Percentiles rank a stretch among this genome's conserved stretches.
These are phyloP conservation scores for Saccharomycopsis synnaedendra DNA, from an alignment of 805 yeast genomes.

Conservation along the genomic window DNA sequence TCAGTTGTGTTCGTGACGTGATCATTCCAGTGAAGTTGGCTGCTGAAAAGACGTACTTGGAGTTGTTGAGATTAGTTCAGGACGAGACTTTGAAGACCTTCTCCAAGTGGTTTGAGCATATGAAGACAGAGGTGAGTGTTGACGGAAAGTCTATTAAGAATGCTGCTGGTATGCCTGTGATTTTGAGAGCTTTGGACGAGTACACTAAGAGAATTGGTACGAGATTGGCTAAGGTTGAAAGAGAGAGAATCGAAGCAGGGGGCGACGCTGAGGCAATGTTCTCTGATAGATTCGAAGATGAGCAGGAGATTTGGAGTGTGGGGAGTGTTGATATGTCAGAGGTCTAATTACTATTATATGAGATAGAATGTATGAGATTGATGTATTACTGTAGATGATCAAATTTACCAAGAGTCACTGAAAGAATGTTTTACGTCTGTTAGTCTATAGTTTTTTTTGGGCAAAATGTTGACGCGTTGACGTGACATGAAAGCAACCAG, in stretches of 20 bases:
- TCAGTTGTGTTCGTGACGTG: constrained; percentile 76
- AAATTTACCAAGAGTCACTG: no score
- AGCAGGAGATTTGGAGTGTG: constrained; percentile 78
- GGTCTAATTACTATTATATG: background rate
- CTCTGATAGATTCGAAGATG: constrained; percentile 81
- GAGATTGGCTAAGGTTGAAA: constrained; percentile 75
- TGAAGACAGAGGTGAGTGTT: constrained; percentile 22
- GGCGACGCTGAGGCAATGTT: constrained; percentile 81
- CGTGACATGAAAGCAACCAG: no score
- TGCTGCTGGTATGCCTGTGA: constrained; percentile 36
- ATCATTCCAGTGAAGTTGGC: constrained; percentile 87
- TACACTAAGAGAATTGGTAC: constrained; percentile 85
- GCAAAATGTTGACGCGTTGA: no score
- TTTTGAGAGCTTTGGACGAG: constrained; percentile 70
- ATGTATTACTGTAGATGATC: no score
- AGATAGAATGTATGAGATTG: no score
- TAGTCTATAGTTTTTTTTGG: no score
- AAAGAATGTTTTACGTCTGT: no score
- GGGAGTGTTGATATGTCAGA: constrained; percentile 47
- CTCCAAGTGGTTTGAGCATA: constrained; percentile 47
- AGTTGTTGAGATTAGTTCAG: constrained; percentile 60
- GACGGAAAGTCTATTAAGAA: constrained; percentile 27
- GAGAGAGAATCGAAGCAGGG: constrained; percentile 81
- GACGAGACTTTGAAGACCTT: constrained; percentile 45
- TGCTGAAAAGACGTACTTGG: constrained; percentile 80